Evolutionary conservation across 2,329 filamentous ascomycete genomes (phyloP), one percentile per base, ranked within the genome.

Genomic region (Colletotrichum sp.): DNA sequence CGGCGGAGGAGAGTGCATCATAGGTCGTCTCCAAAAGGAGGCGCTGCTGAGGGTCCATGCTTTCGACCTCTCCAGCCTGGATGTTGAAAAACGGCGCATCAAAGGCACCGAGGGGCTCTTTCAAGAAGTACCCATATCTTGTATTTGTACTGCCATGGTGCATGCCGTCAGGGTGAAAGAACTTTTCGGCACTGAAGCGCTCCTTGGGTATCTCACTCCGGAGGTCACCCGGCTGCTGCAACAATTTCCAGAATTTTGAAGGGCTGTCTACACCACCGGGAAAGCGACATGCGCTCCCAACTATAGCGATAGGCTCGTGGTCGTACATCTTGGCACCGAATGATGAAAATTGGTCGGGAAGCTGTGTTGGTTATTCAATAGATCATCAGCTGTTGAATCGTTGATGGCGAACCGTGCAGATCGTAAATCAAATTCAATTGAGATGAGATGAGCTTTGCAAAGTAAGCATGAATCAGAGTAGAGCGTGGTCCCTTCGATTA

Each of bases 1-100:
- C 81, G 1, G 76, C 76, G 0, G 71, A 57, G 12, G 81, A 79
- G 13, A 82, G 19, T 2, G 79, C 80, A 48, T 87, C 85, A 68
- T 84, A 85, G 3, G 83, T 80, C 2, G 81, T 79, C 67, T 86
- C 84, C 3, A 85, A 78, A 2, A 82, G 72, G 2, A 81, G 48
- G 0, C 83, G 82, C 30, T 84, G 83, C 71, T 84, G 82, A 6
- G 83, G 83, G 68, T 85, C 83, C 68, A 85, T 81, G 4, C 79
- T 77, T 7, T 78, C 76, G 3, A 80, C 82, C 75, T 84, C 83
- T 4, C 68, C 74, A 3, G 80, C 68, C 12, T 69, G 79, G 52
- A 83, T 79, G 28, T 76, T 75, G 75, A 84, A 85, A 74, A 84
- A 84, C 0, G 59, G n/a, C 9, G 76, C 61, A 74, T 85, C 82